Base-by-base conservation (phyloP, 768 basidiomycete species). In the Wakefieldia striispora region DNA sequence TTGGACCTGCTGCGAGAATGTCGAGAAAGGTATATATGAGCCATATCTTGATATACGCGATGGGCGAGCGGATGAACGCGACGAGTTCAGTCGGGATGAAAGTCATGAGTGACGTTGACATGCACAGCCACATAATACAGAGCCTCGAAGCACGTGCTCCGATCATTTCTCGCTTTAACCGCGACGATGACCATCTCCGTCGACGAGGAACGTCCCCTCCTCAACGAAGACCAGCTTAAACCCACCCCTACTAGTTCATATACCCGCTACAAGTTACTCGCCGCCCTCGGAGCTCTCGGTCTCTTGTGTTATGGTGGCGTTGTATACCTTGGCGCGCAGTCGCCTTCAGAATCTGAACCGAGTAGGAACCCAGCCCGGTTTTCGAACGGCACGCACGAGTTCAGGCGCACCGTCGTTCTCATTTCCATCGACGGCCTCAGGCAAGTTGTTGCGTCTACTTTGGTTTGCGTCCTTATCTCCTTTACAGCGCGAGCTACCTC, bases 351-450 rank as follows among this genome's bases (percentile, higher is more conserved):
- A 3, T 43, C 6, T 9, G 27, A 35, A 3, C 56, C 52, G 9
- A 36, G 38, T 2, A 49, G 45, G 11, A 33, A 49, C 17, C 8
- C 48, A 4, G 63, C 66, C 23, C 60, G 83, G 46, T 71, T 77
- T 47, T 88, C 82, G 3, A 95, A 94, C 60, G 91, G 91, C 27
- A 94, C 91, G 2, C 86, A 92, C 56, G 76, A 82, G 37, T 94
- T 85, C 70, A 86, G 79, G 69, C 77, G 81, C 55, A 94, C 90
- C 0, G 88, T 91, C 8, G 63, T 95, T 17, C 78, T 95, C 47
- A 82, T 95, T 4, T 93, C 91, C 24, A 89, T 95, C 31, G 93
- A 95, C 60, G 92, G 92, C 0, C 69, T 95, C 29, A 76, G 88
- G 88, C 84, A 58, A 72, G 67, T 56, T 42, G 12, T 39, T 37